Base-by-base conservation (phyloP, 2,329 filamentous ascomycete species). In the Fusarium setosum region DNA sequence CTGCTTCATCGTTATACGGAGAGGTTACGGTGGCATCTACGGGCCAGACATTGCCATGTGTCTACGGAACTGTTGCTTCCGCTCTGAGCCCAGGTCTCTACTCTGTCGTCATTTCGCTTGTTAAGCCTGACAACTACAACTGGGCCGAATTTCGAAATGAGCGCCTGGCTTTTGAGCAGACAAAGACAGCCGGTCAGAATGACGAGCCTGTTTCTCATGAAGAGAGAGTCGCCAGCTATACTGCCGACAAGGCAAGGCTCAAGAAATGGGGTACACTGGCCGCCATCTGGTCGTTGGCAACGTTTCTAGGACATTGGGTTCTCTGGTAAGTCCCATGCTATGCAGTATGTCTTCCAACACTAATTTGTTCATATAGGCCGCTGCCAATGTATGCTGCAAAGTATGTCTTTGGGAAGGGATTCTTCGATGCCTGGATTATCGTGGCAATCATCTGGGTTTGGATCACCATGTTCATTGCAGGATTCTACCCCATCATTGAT, bases 391-490 rank as follows among this genome's bases (percentile, higher is more conserved):
- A 86, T 63, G 84, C 79, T 0, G 78, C 82, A 1, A 77, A 79
- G 9, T 85, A 85, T 55, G 73, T 85, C 0, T 86, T 85, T 62
- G 74, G 75, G 2, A 80, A 81, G 54, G 72, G 71, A 31, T 86
- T 86, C 60, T 86, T 81, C 47, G 72, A 75, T 1, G 84, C 82
- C 0, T 86, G 84, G 84, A 71, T 86, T 2, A 75, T 83, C 0
- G 72, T 86, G 0, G 78, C 79, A 0, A 82, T 86, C 15, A 81
- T 86, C 26, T 86, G 84, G 83, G 77, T 85, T 4, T 86, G 83
- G 83, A 68, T 74, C 0, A 85, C 83, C 0, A 78, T 85, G 76
- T 71, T 86, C 0, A 71, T 85, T 13, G 80, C 80, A 0, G 82
- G 80, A 0, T 81, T 86, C 44, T 86, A 81, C 56, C 84, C 83